A percentile compares a stretch with the other conserved stretches of the same genome.
phyloP scores from a whole-genome alignment of 768 basidiomycete species.

The Mycena alexandri region DNA sequence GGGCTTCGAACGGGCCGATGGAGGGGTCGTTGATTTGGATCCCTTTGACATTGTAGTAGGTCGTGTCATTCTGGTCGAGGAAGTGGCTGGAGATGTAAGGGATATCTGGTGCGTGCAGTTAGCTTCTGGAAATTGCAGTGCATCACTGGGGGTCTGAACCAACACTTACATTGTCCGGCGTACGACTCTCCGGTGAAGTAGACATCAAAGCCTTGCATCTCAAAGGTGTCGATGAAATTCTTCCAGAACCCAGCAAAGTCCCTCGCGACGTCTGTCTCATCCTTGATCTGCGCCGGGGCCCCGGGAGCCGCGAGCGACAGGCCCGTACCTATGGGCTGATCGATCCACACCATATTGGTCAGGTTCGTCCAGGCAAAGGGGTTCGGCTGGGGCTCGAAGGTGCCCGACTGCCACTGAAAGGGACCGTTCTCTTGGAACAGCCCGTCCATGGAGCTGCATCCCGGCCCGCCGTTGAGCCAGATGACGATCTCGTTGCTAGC shows the following conservation, averaged over 20 bases:
- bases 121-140: background rate
- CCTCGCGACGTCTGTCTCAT: slow-evolving; percentile 14
- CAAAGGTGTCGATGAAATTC: slow-evolving; percentile 15
- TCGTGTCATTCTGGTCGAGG: slow-evolving; percentile 19
- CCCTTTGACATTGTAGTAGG: slow-evolving; percentile 23
- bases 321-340: slow-evolving; percentile 23
- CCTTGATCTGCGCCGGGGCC: slow-evolving; percentile 11
- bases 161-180: slow-evolving; percentile 12
- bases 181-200: slow-evolving; percentile 13
- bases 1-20: slow-evolving; percentile 12
- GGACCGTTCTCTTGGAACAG: slow-evolving; percentile 27
- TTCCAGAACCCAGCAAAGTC: slow-evolving; percentile 14
- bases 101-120: slow-evolving; percentile 23
- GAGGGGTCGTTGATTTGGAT: slow-evolving; percentile 16
- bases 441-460: slow-evolving; percentile 24
- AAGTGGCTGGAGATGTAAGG: slow-evolving; percentile 22
- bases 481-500: slow-evolving; percentile 23
- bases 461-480: slow-evolving; percentile 28
- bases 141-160: background rate
- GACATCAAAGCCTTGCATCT: slow-evolving; percentile 11
- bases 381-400: slow-evolving; percentile 9
- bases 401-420: slow-evolving; percentile 22
- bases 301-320: slow-evolving; percentile 14
- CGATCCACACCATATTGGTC: slow-evolving; percentile 24
- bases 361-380: slow-evolving; percentile 17